A percentile compares a stretch with the other conserved stretches of the same genome.
Evolutionary conservation across 768 basidiomycete genomes (phyloP).

Genomic region (Albatrellus ellisii): DNA sequence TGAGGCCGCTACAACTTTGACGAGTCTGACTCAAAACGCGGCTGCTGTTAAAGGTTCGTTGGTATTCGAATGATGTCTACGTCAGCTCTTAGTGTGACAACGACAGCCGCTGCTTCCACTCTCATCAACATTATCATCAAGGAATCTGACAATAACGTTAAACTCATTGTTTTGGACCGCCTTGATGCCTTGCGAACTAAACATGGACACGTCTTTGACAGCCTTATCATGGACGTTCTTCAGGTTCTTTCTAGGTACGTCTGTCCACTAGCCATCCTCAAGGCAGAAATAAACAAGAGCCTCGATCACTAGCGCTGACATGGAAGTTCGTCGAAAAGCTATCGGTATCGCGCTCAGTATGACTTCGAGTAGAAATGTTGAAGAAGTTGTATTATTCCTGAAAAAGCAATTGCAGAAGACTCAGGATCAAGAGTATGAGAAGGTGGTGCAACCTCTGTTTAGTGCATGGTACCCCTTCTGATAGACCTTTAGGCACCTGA

Average conservation of each 20-base stretch:
- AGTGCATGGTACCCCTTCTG: background rate
- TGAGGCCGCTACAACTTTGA: slow-evolving; percentile 91
- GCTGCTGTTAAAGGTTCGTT: slow-evolving; percentile 83
- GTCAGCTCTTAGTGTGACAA: background rate
- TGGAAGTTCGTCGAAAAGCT: slow-evolving; percentile 93
- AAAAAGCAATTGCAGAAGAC: slow-evolving; percentile 97
- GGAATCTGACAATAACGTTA: slow-evolving; percentile 98
- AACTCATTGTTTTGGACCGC: slow-evolving; percentile 90
- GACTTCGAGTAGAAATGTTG: slow-evolving; percentile 89
- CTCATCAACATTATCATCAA: slow-evolving; percentile 85
- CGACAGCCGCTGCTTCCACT: slow-evolving; percentile 71
- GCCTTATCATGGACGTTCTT: slow-evolving; percentile 90
- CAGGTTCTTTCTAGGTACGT: slow-evolving; percentile 73
- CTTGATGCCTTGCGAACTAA: slow-evolving; percentile 70
- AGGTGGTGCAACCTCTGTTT: slow-evolving; percentile 32
- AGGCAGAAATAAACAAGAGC: slow-evolving; percentile 3
- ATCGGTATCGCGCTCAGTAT: slow-evolving; percentile 82
- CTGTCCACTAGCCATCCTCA: background rate
- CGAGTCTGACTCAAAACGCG: slow-evolving; percentile 87
- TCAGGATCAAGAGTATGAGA: slow-evolving; percentile 85
- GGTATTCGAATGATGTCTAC: background rate
- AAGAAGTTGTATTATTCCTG: slow-evolving; percentile 90
- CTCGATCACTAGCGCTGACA: slow-evolving; percentile 69
- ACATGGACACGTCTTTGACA: slow-evolving; percentile 82
- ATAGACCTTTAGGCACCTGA: slow-evolving; percentile 56